These are phyloP conservation scores for Linnemannia zychae DNA, from an alignment of 192 early-diverging fungal species.

Conservation along the genomic window DNA sequence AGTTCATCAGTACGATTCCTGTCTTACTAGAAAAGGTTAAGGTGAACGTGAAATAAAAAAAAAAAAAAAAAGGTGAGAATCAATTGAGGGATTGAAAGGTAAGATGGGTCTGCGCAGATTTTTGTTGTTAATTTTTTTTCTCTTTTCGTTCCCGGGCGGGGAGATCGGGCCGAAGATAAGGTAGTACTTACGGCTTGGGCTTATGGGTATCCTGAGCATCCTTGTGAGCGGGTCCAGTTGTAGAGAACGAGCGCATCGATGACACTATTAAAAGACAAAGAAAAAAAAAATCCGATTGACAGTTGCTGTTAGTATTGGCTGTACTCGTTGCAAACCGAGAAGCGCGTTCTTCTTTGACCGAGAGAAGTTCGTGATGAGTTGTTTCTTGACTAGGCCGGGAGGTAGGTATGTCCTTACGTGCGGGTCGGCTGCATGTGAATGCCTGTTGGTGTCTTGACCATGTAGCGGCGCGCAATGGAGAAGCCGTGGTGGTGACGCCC, in stretches of 20 bases:
- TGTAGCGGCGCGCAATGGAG: not conserved
- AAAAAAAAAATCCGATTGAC: not conserved
- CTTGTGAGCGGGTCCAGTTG: constrained; percentile 8
- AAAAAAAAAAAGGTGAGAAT: not conserved
- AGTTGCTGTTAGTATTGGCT: not conserved
- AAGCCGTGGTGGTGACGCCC: not conserved
- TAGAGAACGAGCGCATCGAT: constrained; percentile 28
- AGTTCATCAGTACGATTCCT: constrained; percentile 92
- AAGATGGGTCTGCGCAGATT: not conserved
- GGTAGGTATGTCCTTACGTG: constrained; percentile 19
- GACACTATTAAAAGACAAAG: not conserved
- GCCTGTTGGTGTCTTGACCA: constrained; percentile 8
- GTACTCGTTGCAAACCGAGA: not conserved
- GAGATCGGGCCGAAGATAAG: not conserved
- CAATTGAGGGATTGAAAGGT: not conserved
- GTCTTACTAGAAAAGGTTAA: constrained; percentile 62
- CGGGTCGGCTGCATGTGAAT: constrained; percentile 15
- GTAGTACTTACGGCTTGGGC: constrained; percentile 39
- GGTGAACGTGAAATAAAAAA: constrained; percentile 50
- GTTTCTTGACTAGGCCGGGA: not conserved
- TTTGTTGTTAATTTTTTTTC: too few species aligned
- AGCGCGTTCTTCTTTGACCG: too few species aligned
- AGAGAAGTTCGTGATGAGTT: not conserved
- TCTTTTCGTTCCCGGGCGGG: not conserved
- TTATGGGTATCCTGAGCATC: constrained; percentile 10